Conservation (phyloP, 2,329 filamentous ascomycete genomes). For the Dichotomopilus funicola region DNA sequence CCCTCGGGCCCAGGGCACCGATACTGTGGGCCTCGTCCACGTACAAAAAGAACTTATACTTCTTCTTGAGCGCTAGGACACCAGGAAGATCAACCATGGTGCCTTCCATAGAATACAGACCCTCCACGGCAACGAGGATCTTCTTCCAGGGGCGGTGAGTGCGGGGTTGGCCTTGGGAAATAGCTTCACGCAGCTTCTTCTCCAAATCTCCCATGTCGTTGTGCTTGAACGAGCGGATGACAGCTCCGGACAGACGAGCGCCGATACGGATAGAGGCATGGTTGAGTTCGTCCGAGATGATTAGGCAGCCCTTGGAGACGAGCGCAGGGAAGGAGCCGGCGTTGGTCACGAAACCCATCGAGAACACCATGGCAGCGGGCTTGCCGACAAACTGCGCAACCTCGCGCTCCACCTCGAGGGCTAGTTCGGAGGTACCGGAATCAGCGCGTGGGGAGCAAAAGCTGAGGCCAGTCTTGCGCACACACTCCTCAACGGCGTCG, state of each 20-base stretch:
- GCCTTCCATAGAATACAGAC: slow-evolving; percentile 98
- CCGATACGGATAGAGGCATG: slow-evolving; percentile 96
- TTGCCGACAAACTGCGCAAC: slow-evolving; percentile 92
- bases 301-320: slow-evolving; percentile 84
- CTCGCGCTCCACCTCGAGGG: slow-evolving; percentile 81
- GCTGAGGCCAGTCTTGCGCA: slow-evolving; percentile 79
- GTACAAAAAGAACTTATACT: slow-evolving; percentile 96
- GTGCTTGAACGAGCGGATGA: slow-evolving; percentile 95
- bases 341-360: slow-evolving; percentile 98
- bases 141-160: slow-evolving; percentile 99
- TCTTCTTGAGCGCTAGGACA: slow-evolving; percentile 77
- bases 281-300: slow-evolving; percentile 96
- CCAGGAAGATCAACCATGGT: slow-evolving; percentile 98
- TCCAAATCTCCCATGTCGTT: slow-evolving; percentile 91
- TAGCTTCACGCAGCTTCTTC: slow-evolving; percentile 77
- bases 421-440: slow-evolving; percentile 78
- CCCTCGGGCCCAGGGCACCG: slow-evolving; percentile 80
- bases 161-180: slow-evolving; percentile 92
- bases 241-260: slow-evolving; percentile 85
- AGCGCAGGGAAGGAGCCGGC: slow-evolving; percentile 87
- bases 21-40: slow-evolving; percentile 96
- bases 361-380: slow-evolving; percentile 91
- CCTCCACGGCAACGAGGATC: slow-evolving; percentile 92
- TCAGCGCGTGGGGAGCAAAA: slow-evolving; percentile 77
- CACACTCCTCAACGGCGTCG: slow-evolving; percentile 79